Evolutionary conservation across 164 flowering plant genomes (phyloP).

Genomic region (Nelumbo lutea): DNA sequence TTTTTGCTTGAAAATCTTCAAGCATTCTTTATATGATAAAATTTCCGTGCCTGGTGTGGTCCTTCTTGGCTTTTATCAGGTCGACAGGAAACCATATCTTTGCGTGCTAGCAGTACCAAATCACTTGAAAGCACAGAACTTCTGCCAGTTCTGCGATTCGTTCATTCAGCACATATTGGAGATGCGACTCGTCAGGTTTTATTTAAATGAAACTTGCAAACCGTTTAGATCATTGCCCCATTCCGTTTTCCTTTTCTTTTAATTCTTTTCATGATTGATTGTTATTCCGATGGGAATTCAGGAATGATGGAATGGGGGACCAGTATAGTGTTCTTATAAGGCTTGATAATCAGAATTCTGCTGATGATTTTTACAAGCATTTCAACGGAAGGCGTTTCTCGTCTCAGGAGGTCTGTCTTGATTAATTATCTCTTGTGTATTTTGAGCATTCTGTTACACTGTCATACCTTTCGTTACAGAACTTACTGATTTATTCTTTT

Average conservation of each 20-base stretch:
- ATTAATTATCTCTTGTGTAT: too few relatives aligned
- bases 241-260: not conserved
- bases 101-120: slow-evolving; percentile 93
- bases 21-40: too few relatives aligned
- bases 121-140: slow-evolving; percentile 96
- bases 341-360: slow-evolving; percentile 64
- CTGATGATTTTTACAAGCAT: slow-evolving; percentile 73
- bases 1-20: too few relatives aligned
- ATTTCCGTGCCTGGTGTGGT: too few relatives aligned
- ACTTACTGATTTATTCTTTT: not conserved
- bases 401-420: slow-evolving; percentile 69
- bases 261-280: not conserved
- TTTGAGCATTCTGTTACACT: not conserved
- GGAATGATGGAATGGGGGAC: slow-evolving; percentile 81
- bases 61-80: slow-evolving; percentile 27
- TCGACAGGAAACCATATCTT: slow-evolving; percentile 74
- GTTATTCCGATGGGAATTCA: slow-evolving; percentile 18
- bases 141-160: slow-evolving; percentile 89
- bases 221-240: too few relatives aligned
- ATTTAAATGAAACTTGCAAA: not conserved
- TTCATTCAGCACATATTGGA: slow-evolving; percentile 77
- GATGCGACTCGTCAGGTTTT: slow-evolving; percentile 88
- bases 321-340: slow-evolving; percentile 67
- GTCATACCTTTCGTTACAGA: too few relatives aligned
- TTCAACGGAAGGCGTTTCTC: slow-evolving; percentile 69